Evolutionary conservation across 805 yeast species (phyloP).

Genomic region (Cyberlindnera amylophila): DNA sequence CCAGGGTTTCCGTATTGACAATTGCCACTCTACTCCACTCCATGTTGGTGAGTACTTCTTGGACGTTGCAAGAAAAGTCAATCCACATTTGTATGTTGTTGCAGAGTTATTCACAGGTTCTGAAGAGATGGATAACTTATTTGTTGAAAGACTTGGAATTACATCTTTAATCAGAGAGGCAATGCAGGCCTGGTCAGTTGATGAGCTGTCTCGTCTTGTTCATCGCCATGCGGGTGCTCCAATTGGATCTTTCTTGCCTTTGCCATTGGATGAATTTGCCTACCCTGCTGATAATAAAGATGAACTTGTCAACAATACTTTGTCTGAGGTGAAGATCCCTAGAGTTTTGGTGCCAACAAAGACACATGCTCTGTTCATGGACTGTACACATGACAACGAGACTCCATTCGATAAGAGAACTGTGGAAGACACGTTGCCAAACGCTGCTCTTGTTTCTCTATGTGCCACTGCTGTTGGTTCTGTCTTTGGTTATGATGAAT

Average conservation of each 20-base stretch:
- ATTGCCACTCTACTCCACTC: conserved; percentile 93
- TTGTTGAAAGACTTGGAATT: conserved; percentile 87
- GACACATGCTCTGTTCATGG: conserved; percentile 97
- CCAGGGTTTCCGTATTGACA: conserved; percentile 89
- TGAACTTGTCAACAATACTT: conserved; percentile 25
- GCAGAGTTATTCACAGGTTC: conserved; percentile 95
- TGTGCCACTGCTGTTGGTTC: conserved; percentile 94
- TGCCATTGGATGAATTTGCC: conserved; percentile 71
- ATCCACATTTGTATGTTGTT: conserved; percentile 86
- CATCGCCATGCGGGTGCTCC: conserved; percentile 95
- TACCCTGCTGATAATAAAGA: conserved; percentile 48
- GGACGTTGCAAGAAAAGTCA: conserved; percentile 80
- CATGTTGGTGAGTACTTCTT: conserved; percentile 89
- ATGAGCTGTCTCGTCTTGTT: conserved; percentile 78
- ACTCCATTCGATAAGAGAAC: conserved; percentile 86
- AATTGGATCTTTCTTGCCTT: conserved; percentile 82
- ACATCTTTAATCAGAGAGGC: conserved; percentile 91
- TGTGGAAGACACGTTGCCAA: conserved; percentile 89
- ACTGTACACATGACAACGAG: conserved; percentile 95
- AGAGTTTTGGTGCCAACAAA: conserved; percentile 58
- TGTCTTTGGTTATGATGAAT: conserved; percentile 90
- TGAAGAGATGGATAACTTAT: conserved; percentile 83
- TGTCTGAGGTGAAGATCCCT: conserved; percentile 68
- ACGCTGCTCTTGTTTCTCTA: conserved; percentile 89
- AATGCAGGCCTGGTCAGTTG: conserved; percentile 92